Evolutionary conservation across 306 rosid genomes (phyloP).

Genomic region (Dryas drummondii): DNA sequence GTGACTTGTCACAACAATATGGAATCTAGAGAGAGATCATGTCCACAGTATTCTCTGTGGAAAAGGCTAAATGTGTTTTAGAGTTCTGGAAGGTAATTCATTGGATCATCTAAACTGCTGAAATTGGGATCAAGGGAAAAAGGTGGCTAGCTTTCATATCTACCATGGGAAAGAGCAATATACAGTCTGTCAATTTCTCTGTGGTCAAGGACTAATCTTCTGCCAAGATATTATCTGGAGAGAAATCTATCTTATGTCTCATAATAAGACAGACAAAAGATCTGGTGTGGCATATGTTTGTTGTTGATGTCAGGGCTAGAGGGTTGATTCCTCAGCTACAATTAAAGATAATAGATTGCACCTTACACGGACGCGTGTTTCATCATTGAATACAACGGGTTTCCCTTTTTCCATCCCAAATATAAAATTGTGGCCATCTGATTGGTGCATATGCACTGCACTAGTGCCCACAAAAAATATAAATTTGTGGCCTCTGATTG

Average conservation of each 20-base stretch:
- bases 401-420: too few relatives aligned
- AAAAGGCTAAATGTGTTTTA: not conserved
- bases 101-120: not conserved
- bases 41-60: not conserved
- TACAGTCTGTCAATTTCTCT: not conserved
- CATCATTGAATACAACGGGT: too few relatives aligned
- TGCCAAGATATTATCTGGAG: not conserved
- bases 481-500: too few relatives aligned
- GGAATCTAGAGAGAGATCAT: not conserved
- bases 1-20: not conserved
- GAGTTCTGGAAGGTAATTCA: not conserved
- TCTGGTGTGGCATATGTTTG: not conserved
- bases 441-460: too few relatives aligned
- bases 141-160: not conserved
- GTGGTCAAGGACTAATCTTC: not conserved
- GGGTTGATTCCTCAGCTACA: not conserved
- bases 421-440: too few relatives aligned
- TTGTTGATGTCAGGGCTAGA: not conserved
- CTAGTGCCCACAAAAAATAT: too few relatives aligned
- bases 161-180: not conserved
- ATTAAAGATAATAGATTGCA: too few relatives aligned
- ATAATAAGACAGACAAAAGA: not conserved
- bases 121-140: too few relatives aligned
- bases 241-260: not conserved
- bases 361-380: too few relatives aligned